Evolutionary conservation across 768 basidiomycete species (phyloP), one percentile per base, ranked within the genome.

Genomic region (Rhodotorula kratochvilovae): DNA sequence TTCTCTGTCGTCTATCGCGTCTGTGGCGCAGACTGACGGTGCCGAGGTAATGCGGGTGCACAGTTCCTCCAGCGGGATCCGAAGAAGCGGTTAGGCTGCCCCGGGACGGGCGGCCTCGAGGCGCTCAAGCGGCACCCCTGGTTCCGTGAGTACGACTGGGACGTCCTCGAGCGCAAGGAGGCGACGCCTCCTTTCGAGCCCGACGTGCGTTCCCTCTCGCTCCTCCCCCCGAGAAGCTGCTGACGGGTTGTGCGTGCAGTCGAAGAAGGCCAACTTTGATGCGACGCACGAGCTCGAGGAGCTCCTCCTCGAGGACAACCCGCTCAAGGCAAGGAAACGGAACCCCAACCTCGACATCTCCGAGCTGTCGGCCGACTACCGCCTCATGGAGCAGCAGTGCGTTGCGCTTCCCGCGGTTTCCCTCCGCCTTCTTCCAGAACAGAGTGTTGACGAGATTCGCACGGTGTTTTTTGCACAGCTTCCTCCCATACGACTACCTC

Each of bases 231-330:
- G n/a, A n/a, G n/a, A n/a, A n/a, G n/a, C 15, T 10, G 36, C 25
- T n/a, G 23, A 15, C 29, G 46, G 35, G 33, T 42, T 25, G 23
- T 25, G n/a, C n/a, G n/a, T 11, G 50, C 78, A 98, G 94, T 88
- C 89, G n/a, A 98, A 97, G 83, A 96, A 96, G 81, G 92, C 95
- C 42, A 97, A 99, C 81, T 99, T 99, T 79, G 95, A 99, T 79
- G 94, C 95, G 36, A 97, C 95, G 21, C 94, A 98, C 78, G 95
- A 99, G 81, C 83, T 99, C 46, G 95, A 99, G 79, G 95, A 99
- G 81, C 84, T 99, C 31, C 81, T 99, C 19, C 82, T 99, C 27
- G 95, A 99, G 81, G 94, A 97, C 79, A 97, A 98, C 77, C 95
- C 95, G 54, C 84, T 99, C 66, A 97, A 97, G 79, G 94, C 95